phyloP scores from a whole-genome alignment of 2,329 filamentous ascomycete genomes.

The Aspergillus felis region DNA sequence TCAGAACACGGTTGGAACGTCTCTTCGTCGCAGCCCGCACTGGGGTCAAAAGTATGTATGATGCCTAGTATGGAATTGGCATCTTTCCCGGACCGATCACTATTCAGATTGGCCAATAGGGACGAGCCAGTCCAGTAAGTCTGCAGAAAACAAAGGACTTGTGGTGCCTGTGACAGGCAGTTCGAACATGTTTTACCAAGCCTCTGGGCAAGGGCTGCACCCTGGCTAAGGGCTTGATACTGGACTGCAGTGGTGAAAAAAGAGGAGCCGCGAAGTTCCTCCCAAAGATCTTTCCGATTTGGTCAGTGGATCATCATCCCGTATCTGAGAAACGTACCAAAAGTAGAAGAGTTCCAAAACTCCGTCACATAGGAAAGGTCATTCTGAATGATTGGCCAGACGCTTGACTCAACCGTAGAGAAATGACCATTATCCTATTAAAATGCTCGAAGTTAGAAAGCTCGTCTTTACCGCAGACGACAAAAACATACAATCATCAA shows the following conservation, averaged over 20 bases:
- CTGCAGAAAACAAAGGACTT: slow-evolving; percentile 69
- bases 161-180: slow-evolving; percentile 63
- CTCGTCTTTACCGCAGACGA: not conserved
- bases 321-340: slow-evolving; percentile 36
- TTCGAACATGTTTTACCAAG: slow-evolving; percentile 60
- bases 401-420: slow-evolving; percentile 49
- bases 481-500: slow-evolving; percentile 55
- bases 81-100: slow-evolving; percentile 64
- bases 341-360: slow-evolving; percentile 63
- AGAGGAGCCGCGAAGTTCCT: slow-evolving; percentile 69
- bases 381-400: slow-evolving; percentile 72
- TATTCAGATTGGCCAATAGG: slow-evolving; percentile 65
- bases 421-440: slow-evolving; percentile 48
- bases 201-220: slow-evolving; percentile 58
- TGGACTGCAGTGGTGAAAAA: slow-evolving; percentile 72
- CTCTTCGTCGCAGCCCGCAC: slow-evolving; percentile 60
- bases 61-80: slow-evolving; percentile 65
- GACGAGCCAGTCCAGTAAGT: slow-evolving; percentile 68
- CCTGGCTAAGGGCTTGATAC: slow-evolving; percentile 59
- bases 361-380: slow-evolving; percentile 70
- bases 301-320: too few relatives aligned
- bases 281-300: slow-evolving; percentile 60
- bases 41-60: slow-evolving; percentile 67
- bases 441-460: not conserved
- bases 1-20: slow-evolving; percentile 76